Evolutionary conservation across 768 basidiomycete genomes (phyloP), one percentile per base, ranked within the genome.

Genomic region (Ramaria rubella): DNA sequence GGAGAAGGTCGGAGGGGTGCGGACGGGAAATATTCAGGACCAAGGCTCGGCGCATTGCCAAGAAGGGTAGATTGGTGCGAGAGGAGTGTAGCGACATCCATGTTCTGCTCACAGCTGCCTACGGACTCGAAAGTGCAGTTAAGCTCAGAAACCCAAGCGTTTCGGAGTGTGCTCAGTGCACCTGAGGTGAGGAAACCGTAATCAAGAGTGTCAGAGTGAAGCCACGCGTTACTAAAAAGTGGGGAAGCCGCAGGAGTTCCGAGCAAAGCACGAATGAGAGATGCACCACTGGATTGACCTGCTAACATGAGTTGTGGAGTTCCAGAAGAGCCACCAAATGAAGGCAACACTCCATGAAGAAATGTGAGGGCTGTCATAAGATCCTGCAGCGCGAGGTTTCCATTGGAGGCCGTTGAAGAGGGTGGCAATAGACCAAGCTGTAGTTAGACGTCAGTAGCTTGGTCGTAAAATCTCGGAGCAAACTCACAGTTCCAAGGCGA

Each of bases 161-260:
- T 65, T 33, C 81, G 66, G 48, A 77, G 66, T 3, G 62, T 60
- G 61, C 75, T 82, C 68, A 81, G 87, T 59, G 70, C 69, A 23
- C 69, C 62, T 0, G 75, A 59, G 44, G 78, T 72, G 4, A 88
- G 71, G 66, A 90, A 86, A 5, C 89, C 89, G 63, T 80, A 90
- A 67, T 86, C 77, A 81, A 94, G 88, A 2, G 92, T 87, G 64
- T 94, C 93, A 0, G 90, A 92, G 53, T 94, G 90, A 19, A 94
- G 65, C 57, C 92, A 90, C 0, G 84, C 88, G 51, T 80, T 85
- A 57, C 78, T 74, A 75, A 94, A 94, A 49, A 92, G 73, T 1
- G 79, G 74, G 21, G 80, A 76, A 0, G 85, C 90, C 2, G 83
- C 81, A 2, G 91, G 87, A 2, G 75, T 74, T 12, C 84, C 87